A percentile compares a stretch with the other conserved stretches of the same genome.
These are phyloP conservation scores for Taiozyma sp. DNA, from an alignment of 1,139 yeast species.

Conservation along the genomic window DNA sequence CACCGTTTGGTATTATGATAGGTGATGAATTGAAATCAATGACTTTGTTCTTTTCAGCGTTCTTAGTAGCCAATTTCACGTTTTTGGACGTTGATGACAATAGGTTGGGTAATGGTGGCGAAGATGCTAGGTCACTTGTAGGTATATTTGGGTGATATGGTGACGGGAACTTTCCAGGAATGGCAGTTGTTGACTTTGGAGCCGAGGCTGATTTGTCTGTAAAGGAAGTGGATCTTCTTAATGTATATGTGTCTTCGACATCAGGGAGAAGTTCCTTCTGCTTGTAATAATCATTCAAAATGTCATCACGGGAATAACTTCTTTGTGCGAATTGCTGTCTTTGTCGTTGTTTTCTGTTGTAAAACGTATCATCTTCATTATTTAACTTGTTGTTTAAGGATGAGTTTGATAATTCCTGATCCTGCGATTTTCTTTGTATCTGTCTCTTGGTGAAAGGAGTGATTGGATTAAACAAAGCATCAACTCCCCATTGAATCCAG, in stretches of 20 bases:
- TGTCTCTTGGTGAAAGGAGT: slow-evolving; percentile 22
- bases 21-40: slow-evolving; percentile 8
- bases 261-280: slow-evolving; percentile 5
- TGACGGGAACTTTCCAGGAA: slow-evolving; percentile 7
- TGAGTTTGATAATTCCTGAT: not conserved
- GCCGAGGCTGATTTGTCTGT: not conserved
- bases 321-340: not conserved
- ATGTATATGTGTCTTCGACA: slow-evolving; percentile 1
- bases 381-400: not conserved
- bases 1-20: slow-evolving; percentile 2
- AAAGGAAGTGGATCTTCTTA: slow-evolving; percentile 1
- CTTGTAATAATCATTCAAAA: not conserved
- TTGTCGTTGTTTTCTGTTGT: not conserved
- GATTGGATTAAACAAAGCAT: slow-evolving; percentile 19
- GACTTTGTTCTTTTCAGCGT: slow-evolving; percentile 15
- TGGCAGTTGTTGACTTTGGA: slow-evolving; percentile 2
- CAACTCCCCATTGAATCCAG: slow-evolving; percentile 18
- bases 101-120: slow-evolving; percentile 12
- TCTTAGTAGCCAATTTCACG: slow-evolving; percentile 17
- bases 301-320: not conserved
- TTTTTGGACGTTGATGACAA: slow-evolving; percentile 16
- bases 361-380: not conserved
- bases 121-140: slow-evolving; percentile 9
- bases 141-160: slow-evolving; percentile 10
- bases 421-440: slow-evolving; percentile 6